phyloP scores from a whole-genome alignment of 2,329 filamentous ascomycete species.

The Trichoderma asperellum region DNA sequence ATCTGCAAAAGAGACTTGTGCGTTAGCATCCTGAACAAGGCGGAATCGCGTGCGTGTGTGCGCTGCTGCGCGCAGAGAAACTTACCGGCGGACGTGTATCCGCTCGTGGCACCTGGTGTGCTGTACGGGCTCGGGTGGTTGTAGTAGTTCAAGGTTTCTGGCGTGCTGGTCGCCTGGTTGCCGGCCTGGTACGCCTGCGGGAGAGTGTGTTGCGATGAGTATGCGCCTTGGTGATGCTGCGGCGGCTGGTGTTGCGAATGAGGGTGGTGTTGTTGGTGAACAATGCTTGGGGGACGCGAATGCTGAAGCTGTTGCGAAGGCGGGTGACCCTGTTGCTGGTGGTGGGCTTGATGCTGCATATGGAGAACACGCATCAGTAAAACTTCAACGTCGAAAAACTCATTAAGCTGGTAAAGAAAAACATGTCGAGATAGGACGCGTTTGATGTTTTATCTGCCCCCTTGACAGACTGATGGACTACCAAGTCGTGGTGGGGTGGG shows the following conservation, averaged over 20 bases:
- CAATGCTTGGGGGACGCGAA: constrained; percentile 71
- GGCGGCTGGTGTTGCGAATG: constrained; percentile 64
- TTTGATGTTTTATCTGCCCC: constrained; percentile 55
- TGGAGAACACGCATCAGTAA: constrained; percentile 64
- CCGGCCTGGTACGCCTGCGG: constrained; percentile 71
- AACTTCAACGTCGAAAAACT: constrained; percentile 44
- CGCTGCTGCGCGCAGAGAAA: constrained; percentile 33
- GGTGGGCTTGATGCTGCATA: constrained; percentile 78
- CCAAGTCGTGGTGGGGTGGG: constrained; percentile 46
- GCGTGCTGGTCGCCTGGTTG: constrained; percentile 63
- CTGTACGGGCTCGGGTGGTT: constrained; percentile 82
- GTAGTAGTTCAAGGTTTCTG: constrained; percentile 73
- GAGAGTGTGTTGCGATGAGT: constrained; percentile 68
- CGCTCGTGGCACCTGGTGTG: constrained; percentile 77
- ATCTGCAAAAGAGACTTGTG: constrained; percentile 46
- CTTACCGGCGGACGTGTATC: constrained; percentile 87
- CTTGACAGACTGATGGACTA: constrained; percentile 52
- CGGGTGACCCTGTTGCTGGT: constrained; percentile 72
- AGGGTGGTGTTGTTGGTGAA: constrained; percentile 70
- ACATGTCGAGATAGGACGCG: constrained; percentile 50
- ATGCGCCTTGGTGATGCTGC: constrained; percentile 66
- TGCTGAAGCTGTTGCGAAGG: constrained; percentile 69
- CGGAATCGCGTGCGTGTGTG: constrained; percentile 25
- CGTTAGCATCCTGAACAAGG: constrained; percentile 12
- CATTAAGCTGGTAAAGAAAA: constrained; percentile 43